Conservation (phyloP, 257 asterid species). For the Coffea eugenioides region DNA sequence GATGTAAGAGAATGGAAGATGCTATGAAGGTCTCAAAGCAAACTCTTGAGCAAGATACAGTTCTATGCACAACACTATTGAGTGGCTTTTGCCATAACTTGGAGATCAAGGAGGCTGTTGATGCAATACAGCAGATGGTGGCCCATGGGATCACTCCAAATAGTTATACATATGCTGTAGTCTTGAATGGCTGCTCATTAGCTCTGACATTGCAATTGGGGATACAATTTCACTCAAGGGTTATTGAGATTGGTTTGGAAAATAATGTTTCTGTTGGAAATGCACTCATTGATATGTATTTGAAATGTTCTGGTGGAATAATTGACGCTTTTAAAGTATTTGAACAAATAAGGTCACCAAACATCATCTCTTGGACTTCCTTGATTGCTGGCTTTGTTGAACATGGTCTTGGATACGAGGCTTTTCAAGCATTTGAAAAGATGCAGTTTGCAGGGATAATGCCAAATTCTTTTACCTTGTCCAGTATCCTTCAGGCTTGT, state of each 20-base stretch:
- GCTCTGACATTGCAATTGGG: conserved; percentile 13
- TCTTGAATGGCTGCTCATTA: conserved; percentile 2
- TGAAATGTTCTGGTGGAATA: conserved; percentile 1
- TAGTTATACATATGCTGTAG: conserved; percentile 11
- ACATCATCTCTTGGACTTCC: neutral
- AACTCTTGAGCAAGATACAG: conserved; percentile 17
- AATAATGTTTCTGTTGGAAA: conserved; percentile 19
- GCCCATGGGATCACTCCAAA: conserved; percentile 11
- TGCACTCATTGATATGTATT: conserved; percentile 16
- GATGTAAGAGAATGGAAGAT: conserved; percentile 19
- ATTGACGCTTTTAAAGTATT: conserved; percentile 2
- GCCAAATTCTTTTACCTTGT: conserved; percentile 35
- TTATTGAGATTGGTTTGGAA: conserved; percentile 13
- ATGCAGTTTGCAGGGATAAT: conserved; percentile 1
- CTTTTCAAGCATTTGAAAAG: conserved; percentile 3
- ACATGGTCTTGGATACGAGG: neutral
- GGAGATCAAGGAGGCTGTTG: conserved; percentile 16
- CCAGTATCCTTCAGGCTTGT: neutral
- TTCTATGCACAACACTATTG: conserved; percentile 13
- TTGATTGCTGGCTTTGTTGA: neutral
- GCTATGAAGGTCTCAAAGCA: conserved; percentile 15
- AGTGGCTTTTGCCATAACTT: conserved; percentile 8
- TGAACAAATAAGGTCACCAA: conserved; percentile 3
- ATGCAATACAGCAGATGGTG: conserved; percentile 8
- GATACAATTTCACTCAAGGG: conserved; percentile 10